Evolutionary conservation across 495 filamentous ascomycete genomes (phyloP).

Genomic region (Ascodesmis nigricans): DNA sequence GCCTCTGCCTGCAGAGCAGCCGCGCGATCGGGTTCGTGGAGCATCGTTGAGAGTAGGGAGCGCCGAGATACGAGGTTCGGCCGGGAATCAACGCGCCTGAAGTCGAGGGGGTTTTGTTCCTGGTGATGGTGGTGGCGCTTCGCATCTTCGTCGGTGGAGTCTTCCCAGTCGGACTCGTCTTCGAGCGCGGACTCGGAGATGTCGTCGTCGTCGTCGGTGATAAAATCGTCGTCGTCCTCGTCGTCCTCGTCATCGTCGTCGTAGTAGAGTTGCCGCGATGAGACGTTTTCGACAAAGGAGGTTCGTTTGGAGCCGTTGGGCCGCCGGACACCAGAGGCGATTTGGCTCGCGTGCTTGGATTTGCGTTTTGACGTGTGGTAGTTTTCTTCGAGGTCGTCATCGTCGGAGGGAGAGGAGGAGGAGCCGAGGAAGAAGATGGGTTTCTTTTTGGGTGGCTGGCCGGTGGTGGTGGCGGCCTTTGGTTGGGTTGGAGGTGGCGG

Average conservation of each 20-base stretch:
- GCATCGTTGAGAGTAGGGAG: constrained; percentile 73
- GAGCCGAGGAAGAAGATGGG: constrained; percentile 34
- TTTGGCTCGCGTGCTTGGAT: constrained; percentile 5
- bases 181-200: constrained; percentile 34
- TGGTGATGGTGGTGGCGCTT: too few species aligned
- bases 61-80: constrained; percentile 63
- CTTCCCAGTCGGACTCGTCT: constrained; percentile 72
- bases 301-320: constrained; percentile 45
- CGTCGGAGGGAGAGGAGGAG: constrained; percentile 24
- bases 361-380: constrained; percentile 7
- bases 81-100: constrained; percentile 75
- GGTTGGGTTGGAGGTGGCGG: constrained; percentile 4
- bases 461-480: constrained; percentile 23
- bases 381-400: constrained; percentile 14
- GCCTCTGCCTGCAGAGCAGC: constrained; percentile 40
- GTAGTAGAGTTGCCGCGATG: constrained; percentile 38
- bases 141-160: constrained; percentile 43
- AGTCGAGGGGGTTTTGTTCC: constrained; percentile 24
- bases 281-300: constrained; percentile 63
- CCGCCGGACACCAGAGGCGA: constrained; percentile 13
- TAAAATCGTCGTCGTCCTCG: constrained; percentile 51
- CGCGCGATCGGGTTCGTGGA: constrained; percentile 53
- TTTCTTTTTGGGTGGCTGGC: constrained; percentile 27
- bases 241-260: constrained; percentile 55
- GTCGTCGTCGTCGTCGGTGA: constrained; percentile 74